These are phyloP conservation scores for Kernera saxatilis DNA, from an alignment of 345 rosid genomes.

Conservation along the genomic window DNA sequence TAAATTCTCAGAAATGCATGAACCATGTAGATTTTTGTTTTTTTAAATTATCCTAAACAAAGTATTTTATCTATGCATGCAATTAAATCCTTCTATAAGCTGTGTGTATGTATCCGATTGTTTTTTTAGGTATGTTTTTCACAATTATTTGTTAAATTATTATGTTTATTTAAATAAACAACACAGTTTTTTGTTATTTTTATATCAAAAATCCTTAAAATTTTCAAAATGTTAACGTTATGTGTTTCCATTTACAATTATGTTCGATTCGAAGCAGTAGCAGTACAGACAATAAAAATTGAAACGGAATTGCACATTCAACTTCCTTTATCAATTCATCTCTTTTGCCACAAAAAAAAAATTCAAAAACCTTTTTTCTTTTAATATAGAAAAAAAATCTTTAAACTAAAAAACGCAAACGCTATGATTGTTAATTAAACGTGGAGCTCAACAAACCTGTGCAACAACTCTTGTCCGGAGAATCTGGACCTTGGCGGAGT, in stretches of 20 bases:
- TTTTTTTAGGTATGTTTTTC: background rate
- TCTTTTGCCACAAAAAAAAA: background rate
- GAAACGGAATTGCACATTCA: background rate
- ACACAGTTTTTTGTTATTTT: background rate
- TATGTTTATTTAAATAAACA: background rate
- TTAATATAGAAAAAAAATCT: background rate
- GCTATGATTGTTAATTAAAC: background rate
- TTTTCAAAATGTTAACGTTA: background rate
- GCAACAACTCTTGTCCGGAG: constrained; percentile 44
- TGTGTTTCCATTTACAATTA: background rate
- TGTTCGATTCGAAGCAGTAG: background rate
- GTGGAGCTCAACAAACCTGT: constrained; percentile 33
- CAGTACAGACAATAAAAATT: background rate
- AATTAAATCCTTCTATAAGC: background rate
- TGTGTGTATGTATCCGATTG: background rate
- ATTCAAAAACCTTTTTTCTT: background rate
- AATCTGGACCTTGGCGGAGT: constrained; percentile 15
- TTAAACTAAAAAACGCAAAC: background rate
- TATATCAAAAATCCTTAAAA: background rate
- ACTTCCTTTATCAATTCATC: background rate
- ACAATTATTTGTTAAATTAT: background rate
- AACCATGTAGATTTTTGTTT: background rate
- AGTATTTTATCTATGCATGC: background rate
- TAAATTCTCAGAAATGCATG: background rate
- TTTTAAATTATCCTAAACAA: background rate